These are phyloP conservation scores for Skeletonema marinoi DNA, from an alignment of 108 stramenopile genomes.

Conservation along the genomic window DNA sequence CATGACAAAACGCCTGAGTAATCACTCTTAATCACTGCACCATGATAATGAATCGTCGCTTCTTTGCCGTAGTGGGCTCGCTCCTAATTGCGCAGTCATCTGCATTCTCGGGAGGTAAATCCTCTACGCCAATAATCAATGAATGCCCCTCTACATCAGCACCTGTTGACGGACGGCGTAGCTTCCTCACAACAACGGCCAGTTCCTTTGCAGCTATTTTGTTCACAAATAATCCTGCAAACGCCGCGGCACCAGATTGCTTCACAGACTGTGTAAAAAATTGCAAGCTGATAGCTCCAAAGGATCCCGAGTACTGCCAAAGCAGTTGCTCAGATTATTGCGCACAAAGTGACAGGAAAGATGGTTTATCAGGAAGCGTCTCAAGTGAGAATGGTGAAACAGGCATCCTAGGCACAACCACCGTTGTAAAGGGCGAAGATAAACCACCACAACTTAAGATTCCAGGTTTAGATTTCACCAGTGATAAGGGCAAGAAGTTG, in stretches of 20 bases:
- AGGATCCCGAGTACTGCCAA: conserved; percentile 69
- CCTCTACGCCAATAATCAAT: too few relatives aligned
- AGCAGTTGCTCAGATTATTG: conserved; percentile 73
- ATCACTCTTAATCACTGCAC: too few relatives aligned
- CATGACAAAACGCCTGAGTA: too few relatives aligned
- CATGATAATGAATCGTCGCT: too few relatives aligned
- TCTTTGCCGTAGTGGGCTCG: too few relatives aligned
- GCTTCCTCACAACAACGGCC: neutral
- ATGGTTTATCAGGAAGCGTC: conserved; percentile 80
- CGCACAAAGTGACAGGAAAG: conserved; percentile 71
- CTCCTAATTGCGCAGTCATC: too few relatives aligned
- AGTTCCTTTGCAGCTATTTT: neutral
- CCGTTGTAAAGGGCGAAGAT: conserved; percentile 85
- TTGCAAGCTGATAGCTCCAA: conserved; percentile 77
- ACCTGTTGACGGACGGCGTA: neutral
- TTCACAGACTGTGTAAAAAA: conserved; percentile 74
- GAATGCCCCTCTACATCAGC: too few relatives aligned
- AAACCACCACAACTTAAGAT: conserved; percentile 70
- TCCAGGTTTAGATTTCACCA: conserved; percentile 79
- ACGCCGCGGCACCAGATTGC: conserved; percentile 61
- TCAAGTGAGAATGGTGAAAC: conserved; percentile 67
- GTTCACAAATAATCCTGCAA: neutral
- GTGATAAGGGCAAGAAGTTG: conserved; percentile 62
- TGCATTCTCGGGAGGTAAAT: too few relatives aligned
- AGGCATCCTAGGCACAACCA: conserved; percentile 71